Conservation (phyloP, 179 eudicot genomes). For the Silene noctiflora region DNA sequence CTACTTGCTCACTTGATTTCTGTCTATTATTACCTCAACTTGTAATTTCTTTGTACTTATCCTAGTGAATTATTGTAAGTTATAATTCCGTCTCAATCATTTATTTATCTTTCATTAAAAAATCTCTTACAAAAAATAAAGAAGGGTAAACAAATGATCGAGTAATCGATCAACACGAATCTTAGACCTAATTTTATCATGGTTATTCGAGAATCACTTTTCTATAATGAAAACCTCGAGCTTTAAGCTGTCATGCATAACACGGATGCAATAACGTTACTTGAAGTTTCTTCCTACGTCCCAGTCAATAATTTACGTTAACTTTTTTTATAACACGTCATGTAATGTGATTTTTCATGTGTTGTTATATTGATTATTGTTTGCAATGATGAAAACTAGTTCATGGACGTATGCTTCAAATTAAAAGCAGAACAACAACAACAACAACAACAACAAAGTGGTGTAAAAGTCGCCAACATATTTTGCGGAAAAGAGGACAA, state of each 20-base stretch:
- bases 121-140: too few relatives aligned
- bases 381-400: slow-evolving; percentile 36
- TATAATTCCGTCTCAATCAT: too few relatives aligned
- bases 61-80: too few relatives aligned
- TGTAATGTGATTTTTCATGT: neutral
- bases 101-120: too few relatives aligned
- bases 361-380: neutral
- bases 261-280: neutral
- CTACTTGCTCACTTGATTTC: neutral
- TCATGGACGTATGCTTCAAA: slow-evolving; percentile 59
- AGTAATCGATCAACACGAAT: neutral
- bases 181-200: neutral
- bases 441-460: slow-evolving; percentile 27
- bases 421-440: slow-evolving; percentile 41
- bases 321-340: too few relatives aligned
- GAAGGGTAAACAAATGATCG: too few relatives aligned
- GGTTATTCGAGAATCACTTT: neutral
- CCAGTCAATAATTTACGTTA: too few relatives aligned
- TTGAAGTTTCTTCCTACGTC: too few relatives aligned
- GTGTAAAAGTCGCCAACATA: too few relatives aligned
- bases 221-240: neutral
- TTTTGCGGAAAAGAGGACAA: slow-evolving; percentile 25
- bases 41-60: neutral
- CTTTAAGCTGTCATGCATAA: neutral
- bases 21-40: neutral